These are phyloP conservation scores for Neurospora sp. DNA, from an alignment of 495 filamentous ascomycete genomes.

Conservation along the genomic window DNA sequence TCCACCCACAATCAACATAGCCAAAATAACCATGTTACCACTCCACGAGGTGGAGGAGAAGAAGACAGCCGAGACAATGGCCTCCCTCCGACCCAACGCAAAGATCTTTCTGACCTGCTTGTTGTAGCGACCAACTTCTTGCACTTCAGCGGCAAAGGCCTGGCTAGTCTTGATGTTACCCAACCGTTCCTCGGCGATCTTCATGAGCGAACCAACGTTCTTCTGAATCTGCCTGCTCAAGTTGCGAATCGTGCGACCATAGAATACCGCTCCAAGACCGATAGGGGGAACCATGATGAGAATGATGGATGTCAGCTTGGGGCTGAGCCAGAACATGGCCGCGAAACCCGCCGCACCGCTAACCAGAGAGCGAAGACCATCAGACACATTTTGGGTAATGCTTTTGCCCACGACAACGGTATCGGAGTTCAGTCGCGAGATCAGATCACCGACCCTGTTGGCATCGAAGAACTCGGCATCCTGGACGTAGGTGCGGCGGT, in stretches of 20 bases:
- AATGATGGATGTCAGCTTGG: constrained; percentile 82
- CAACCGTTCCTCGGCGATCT: constrained; percentile 91
- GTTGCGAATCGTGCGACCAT: constrained; percentile 76
- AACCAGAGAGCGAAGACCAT: constrained; percentile 79
- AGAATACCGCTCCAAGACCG: constrained; percentile 83
- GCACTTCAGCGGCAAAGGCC: constrained; percentile 84
- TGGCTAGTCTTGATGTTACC: constrained; percentile 94
- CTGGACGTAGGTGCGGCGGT: constrained; percentile 80
- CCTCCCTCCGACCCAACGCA: constrained; percentile 71
- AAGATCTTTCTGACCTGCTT: constrained; percentile 87
- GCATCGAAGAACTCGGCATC: constrained; percentile 99
- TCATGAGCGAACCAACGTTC: constrained; percentile 81
- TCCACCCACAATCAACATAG: constrained; percentile 84
- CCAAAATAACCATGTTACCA: constrained; percentile 62
- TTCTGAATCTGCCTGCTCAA: constrained; percentile 85
- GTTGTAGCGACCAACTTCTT: constrained; percentile 87
- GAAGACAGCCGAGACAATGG: constrained; percentile 79
- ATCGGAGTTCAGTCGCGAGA: constrained; percentile 88
- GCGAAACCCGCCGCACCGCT: constrained; percentile 80
- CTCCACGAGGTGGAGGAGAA: too few species aligned
- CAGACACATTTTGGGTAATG: constrained; percentile 94
- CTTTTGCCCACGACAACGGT: constrained; percentile 97
- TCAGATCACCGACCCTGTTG: constrained; percentile 90
- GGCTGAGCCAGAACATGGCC: constrained; percentile 85
- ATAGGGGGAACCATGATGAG: constrained; percentile 83